These are phyloP conservation scores for Myxozyma neotropica DNA, from an alignment of 805 yeast genomes.

Conservation along the genomic window DNA sequence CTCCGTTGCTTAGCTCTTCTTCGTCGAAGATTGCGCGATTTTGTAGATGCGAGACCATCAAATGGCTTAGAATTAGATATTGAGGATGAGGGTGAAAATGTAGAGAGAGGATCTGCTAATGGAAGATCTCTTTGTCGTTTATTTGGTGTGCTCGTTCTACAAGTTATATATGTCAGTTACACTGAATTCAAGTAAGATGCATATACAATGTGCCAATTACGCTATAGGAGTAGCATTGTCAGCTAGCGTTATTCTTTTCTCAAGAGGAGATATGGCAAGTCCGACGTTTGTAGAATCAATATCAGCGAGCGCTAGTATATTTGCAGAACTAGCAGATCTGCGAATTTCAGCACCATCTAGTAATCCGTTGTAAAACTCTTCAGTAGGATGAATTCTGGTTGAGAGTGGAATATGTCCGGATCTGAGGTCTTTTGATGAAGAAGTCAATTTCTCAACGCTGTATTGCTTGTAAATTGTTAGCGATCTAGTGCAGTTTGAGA, in stretches of 20 bases:
- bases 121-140: not conserved
- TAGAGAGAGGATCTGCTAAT: not conserved
- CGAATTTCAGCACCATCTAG: too few species aligned
- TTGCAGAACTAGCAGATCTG: too few species aligned
- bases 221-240: not conserved
- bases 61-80: not conserved
- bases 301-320: too few species aligned
- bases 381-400: too few species aligned
- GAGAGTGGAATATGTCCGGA: not conserved
- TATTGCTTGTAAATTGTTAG: too few species aligned
- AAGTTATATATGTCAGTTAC: not conserved
- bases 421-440: not conserved
- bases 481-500: not conserved
- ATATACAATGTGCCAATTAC: too few species aligned
- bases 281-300: too few species aligned
- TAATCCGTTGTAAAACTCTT: too few species aligned
- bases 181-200: not conserved
- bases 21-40: slow-evolving; percentile 15
- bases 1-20: not conserved
- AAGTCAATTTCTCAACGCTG: not conserved
- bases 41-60: slow-evolving; percentile 10
- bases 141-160: slow-evolving; percentile 2
- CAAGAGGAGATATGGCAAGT: not conserved
- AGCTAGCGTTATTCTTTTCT: not conserved
- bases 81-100: not conserved